Base-by-base conservation (phyloP, 805 yeast genomes). In the Candida anglica region DNA sequence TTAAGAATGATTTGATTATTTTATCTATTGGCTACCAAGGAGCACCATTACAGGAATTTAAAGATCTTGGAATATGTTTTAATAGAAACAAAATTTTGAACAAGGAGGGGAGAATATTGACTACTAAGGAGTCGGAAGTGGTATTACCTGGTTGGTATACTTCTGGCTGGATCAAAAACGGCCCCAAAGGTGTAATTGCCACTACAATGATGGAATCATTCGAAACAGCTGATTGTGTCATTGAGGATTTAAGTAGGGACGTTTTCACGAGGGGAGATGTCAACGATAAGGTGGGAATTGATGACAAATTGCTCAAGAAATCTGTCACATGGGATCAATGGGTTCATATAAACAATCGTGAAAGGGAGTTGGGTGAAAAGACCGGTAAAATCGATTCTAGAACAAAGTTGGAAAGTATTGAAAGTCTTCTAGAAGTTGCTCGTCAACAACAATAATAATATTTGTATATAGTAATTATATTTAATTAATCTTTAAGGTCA, bases 171-270 rank as follows among this genome's bases (percentile, higher is more conserved):
- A 80, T 88, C 30, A 77, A 83, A 37, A 79, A 75, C 33, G 95
- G 95, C 1, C 84, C 95, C 6, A 73, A 73, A 19, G 98, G 98
- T 1, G 94, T 87, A 3, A 93, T 93, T 43, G 94, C 95, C 13
- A 72, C 86, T 10, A 87, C 98, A 0, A 85, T 91, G 82, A 73
- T 81, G 71, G 88, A 84, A 39, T 77, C 96, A 1, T 81, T 81
- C 42, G 73, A 77, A 6, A 80, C 91, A 0, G 91, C 87, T 0
- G 86, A 78, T 18, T 60, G 69, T 9, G 66, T 93, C 0, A 48
- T 78, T 13, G 63, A 69, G 23, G 95, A 87, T 46, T 58, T 72
- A 16, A 39, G 58, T n/a, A 52, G 54, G 22, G 62, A 50, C 2
- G 27, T 50, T 3, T 51, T 48, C 30, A 44, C 52, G 5, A 37